Evolutionary conservation across 495 filamentous ascomycete genomes (phyloP).

Genomic region (Astrocystis sublimbata): DNA sequence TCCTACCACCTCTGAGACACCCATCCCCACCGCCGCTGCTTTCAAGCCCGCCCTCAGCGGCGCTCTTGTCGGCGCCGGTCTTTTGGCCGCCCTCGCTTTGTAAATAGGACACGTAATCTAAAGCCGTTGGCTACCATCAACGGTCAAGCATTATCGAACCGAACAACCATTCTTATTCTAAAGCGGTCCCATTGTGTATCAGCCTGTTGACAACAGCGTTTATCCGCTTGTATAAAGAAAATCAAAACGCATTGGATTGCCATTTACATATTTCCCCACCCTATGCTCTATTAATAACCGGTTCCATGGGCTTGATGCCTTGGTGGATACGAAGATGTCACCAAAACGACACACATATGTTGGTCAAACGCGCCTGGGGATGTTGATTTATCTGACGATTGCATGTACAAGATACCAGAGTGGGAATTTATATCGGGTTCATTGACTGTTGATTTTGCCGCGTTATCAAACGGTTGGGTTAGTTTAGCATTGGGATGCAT

Average conservation of each 20-base stretch:
- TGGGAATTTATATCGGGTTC: conserved; percentile 1
- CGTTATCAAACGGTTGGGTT: conserved; percentile 1
- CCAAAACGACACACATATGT: not conserved
- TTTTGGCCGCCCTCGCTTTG: conserved; percentile 28
- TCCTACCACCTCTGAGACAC: not conserved
- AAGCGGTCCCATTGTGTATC: conserved; percentile 22
- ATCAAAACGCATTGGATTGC: conserved; percentile 18
- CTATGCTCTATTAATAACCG: conserved; percentile 33
- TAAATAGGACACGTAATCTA: conserved; percentile 24
- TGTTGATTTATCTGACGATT: conserved; percentile 18
- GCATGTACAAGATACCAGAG: conserved; percentile 12
- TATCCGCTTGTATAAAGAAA: conserved; percentile 26
- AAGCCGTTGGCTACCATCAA: conserved; percentile 26
- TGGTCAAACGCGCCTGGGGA: conserved; percentile 5
- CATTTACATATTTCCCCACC: conserved; percentile 19
- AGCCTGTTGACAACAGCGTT: not conserved
- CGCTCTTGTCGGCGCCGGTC: conserved; percentile 26
- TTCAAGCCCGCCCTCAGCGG: conserved; percentile 31
- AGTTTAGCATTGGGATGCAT: conserved; percentile 9
- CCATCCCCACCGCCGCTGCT: conserved; percentile 15
- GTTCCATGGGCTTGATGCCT: conserved; percentile 33
- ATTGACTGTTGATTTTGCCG: conserved; percentile 13
- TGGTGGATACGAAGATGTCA: not conserved
- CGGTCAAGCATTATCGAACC: conserved; percentile 29
- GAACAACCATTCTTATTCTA: conserved; percentile 29